Percentiles rank a stretch among this genome's conserved stretches.
These are phyloP conservation scores for Penicillium psychrosexuale DNA, from an alignment of 2,329 filamentous ascomycete species.

Conservation along the genomic window DNA sequence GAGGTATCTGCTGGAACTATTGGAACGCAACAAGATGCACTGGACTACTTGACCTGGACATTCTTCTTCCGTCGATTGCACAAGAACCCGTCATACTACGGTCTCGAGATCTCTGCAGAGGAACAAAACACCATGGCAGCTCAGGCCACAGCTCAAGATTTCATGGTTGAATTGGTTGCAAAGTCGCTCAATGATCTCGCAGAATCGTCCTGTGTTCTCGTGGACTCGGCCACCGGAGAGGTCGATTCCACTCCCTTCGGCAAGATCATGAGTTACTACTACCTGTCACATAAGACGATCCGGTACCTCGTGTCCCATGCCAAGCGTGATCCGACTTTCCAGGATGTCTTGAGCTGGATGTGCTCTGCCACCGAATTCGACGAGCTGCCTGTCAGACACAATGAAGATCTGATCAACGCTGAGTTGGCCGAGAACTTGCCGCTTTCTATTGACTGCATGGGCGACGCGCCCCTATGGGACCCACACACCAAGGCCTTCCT, in stretches of 20 bases:
- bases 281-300: conserved; percentile 91
- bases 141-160: conserved; percentile 85
- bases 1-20: conserved; percentile 94
- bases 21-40: conserved; percentile 88
- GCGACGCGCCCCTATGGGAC: conserved; percentile 87
- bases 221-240: conserved; percentile 76
- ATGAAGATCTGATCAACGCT: conserved; percentile 94
- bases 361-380: conserved; percentile 92
- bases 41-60: conserved; percentile 98
- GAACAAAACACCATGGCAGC: conserved; percentile 85
- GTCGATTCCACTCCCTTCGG: conserved; percentile 86
- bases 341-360: conserved; percentile 88
- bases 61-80: conserved; percentile 97
- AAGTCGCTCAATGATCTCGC: conserved; percentile 78
- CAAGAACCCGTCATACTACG: conserved; percentile 98
- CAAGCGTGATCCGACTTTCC: conserved; percentile 71
- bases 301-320: conserved; percentile 76
- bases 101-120: conserved; percentile 86
- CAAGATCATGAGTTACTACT: conserved; percentile 99
- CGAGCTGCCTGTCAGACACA: conserved; percentile 94
- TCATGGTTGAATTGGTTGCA: conserved; percentile 90
- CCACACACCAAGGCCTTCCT: conserved; percentile 96
- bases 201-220: conserved; percentile 76
- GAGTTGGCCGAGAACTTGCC: conserved; percentile 82
- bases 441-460: conserved; percentile 60